Percentiles rank a stretch among this genome's conserved stretches.
These are phyloP conservation scores for Tausonia pullulans DNA, from an alignment of 1,284 basidiomycete genomes.

Conservation along the genomic window DNA sequence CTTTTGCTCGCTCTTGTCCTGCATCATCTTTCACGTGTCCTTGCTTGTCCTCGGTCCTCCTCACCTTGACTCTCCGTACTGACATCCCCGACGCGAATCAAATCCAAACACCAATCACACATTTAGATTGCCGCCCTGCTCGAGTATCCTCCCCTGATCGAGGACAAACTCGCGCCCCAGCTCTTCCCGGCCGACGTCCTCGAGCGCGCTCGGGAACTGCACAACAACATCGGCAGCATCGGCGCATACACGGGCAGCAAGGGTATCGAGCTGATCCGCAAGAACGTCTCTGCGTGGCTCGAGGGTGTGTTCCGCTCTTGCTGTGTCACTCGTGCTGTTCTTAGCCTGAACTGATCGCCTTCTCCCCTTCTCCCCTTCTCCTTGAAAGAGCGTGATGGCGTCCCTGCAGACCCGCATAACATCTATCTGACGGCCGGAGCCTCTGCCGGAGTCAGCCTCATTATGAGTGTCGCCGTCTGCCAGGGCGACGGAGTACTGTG, in stretches of 20 bases:
- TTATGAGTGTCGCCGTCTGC: constrained; percentile 44
- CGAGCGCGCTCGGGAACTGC: constrained; percentile 65
- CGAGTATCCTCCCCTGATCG: constrained; percentile 79
- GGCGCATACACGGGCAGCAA: constrained; percentile 96
- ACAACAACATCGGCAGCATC: constrained; percentile 79
- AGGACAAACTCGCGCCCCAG: constrained; percentile 52
- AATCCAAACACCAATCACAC: too few species aligned
- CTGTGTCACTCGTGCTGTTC: not conserved
- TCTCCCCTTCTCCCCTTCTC: not conserved
- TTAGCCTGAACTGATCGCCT: not conserved
- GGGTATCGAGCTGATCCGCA: constrained; percentile 77
- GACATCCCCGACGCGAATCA: too few species aligned
- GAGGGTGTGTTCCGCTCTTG: constrained; percentile 43
- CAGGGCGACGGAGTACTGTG: constrained; percentile 33
- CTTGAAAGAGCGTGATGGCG: constrained; percentile 68
- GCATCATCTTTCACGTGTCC: too few species aligned
- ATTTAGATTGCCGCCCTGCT: constrained; percentile 71
- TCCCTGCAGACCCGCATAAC: constrained; percentile 66
- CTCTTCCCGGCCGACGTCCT: constrained; percentile 81
- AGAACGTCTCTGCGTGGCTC: constrained; percentile 84
- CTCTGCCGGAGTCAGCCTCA: constrained; percentile 77
- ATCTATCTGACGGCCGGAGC: constrained; percentile 94
- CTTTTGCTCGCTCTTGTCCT: too few species aligned
- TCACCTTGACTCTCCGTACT: too few species aligned
- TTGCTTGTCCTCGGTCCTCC: too few species aligned